A percentile compares a stretch with the other conserved stretches of the same genome.
These are phyloP conservation scores for Diospyros kaki DNA, from an alignment of 148 eudicot genomes.

Conservation along the genomic window DNA sequence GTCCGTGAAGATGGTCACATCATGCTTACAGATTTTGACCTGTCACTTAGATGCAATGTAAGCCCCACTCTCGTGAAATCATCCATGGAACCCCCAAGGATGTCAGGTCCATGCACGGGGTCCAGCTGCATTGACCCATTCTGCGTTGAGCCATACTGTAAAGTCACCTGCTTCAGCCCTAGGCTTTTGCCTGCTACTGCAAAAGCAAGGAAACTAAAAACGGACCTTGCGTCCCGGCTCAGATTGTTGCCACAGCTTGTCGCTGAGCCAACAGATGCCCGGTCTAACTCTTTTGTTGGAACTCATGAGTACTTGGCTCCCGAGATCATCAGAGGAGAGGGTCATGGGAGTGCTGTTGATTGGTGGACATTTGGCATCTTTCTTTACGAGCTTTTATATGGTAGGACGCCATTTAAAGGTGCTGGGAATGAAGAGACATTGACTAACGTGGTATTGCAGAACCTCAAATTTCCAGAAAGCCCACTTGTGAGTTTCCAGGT, in stretches of 20 bases:
- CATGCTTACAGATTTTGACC: slow-evolving; percentile 92
- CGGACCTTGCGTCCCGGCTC: slow-evolving; percentile 38
- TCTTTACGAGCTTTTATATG: slow-evolving; percentile 86
- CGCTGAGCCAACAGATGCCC: slow-evolving; percentile 85
- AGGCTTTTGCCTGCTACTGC: slow-evolving; percentile 37
- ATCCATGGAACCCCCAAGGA: slow-evolving; percentile 40
- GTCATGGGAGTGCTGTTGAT: slow-evolving; percentile 94
- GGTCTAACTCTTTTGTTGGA: slow-evolving; percentile 92
- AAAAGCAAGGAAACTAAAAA: slow-evolving; percentile 45
- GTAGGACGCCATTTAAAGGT: slow-evolving; percentile 84
- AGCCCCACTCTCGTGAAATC: slow-evolving; percentile 72
- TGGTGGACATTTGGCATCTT: slow-evolving; percentile 96
- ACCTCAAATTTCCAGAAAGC: slow-evolving; percentile 66
- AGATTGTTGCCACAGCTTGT: slow-evolving; percentile 69
- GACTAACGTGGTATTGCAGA: slow-evolving; percentile 73
- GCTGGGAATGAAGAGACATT: slow-evolving; percentile 79
- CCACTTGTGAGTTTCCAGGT: slow-evolving; percentile 84
- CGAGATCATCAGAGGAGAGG: slow-evolving; percentile 86
- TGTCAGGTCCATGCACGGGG: slow-evolving; percentile 58
- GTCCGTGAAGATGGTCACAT: slow-evolving; percentile 95
- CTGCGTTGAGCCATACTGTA: slow-evolving; percentile 75
- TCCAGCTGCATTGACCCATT: slow-evolving; percentile 77
- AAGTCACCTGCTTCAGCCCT: slow-evolving; percentile 80
- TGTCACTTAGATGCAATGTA: slow-evolving; percentile 78
- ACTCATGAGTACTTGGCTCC: slow-evolving; percentile 95